phyloP scores from a whole-genome alignment of 352 stramenopile species.

The Thalassiosira livingstoniorum region DNA sequence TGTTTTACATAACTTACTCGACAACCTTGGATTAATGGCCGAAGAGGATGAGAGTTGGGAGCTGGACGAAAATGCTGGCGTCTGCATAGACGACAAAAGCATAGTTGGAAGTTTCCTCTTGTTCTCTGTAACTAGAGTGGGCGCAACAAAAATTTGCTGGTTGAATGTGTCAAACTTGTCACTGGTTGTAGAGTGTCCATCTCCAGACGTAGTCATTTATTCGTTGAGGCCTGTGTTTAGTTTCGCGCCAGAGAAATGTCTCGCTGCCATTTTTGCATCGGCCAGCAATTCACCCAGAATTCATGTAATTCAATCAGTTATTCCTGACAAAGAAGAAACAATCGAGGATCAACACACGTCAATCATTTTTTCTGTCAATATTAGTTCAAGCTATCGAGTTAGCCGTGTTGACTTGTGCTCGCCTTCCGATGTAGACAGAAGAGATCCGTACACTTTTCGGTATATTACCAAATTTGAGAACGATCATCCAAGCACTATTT shows the following conservation, averaged over 20 bases:
- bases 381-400: too few relatives aligned
- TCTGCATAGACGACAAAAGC: conserved; percentile 58
- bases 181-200: conserved; percentile 12
- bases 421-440: not conserved
- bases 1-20: conserved; percentile 53
- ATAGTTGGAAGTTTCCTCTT: conserved; percentile 19
- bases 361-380: too few relatives aligned
- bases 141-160: conserved; percentile 31
- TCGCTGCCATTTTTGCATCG: conserved; percentile 24
- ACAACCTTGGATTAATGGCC: conserved; percentile 34
- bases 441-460: conserved; percentile 40
- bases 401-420: too few relatives aligned
- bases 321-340: conserved; percentile 4
- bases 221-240: conserved; percentile 20
- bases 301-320: conserved; percentile 29
- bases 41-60: conserved; percentile 11
- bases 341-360: not conserved
- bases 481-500: conserved; percentile 5
- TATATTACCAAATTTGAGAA: conserved; percentile 12
- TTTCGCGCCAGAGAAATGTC: conserved; percentile 15
- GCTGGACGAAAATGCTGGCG: conserved; percentile 41
- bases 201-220: conserved; percentile 3
- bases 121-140: not conserved
- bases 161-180: conserved; percentile 46
- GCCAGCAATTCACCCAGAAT: not conserved